A percentile compares a stretch with the other conserved stretches of the same genome.
Conservation (phyloP, 352 stramenopile genomes). For the Globisporangium radiosum region DNA sequence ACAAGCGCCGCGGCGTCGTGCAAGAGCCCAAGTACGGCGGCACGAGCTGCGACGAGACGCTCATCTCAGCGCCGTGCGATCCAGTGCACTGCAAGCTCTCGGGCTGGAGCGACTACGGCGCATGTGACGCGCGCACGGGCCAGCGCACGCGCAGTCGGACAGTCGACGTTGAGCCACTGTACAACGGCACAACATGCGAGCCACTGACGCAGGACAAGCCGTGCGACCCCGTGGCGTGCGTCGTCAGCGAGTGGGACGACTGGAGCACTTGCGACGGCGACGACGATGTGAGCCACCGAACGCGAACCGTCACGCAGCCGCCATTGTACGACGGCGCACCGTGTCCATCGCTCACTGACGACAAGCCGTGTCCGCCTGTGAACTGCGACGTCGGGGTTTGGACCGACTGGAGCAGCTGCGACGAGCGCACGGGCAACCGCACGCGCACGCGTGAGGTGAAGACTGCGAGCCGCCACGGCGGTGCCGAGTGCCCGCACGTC, state of each 20-base stretch:
- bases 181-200: conserved; percentile 32
- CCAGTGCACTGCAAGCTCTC: conserved; percentile 41
- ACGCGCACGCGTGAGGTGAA: conserved; percentile 28
- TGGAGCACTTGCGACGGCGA: conserved; percentile 55
- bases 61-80: conserved; percentile 32
- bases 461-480: conserved; percentile 19
- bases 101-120: conserved; percentile 31
- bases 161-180: conserved; percentile 23
- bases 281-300: conserved; percentile 31
- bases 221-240: conserved; percentile 41
- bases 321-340: conserved; percentile 23
- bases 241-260: conserved; percentile 26
- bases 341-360: conserved; percentile 29
- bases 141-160: conserved; percentile 27
- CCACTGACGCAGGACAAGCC: conserved; percentile 29
- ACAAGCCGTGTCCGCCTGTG: conserved; percentile 30
- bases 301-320: conserved; percentile 23
- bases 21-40: conserved; percentile 28
- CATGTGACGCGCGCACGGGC: conserved; percentile 32
- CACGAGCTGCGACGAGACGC: conserved; percentile 16
- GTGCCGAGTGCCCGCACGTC: conserved; percentile 23
- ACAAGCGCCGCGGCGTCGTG: conserved; percentile 27
- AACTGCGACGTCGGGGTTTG: conserved; percentile 34
- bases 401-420: conserved; percentile 37
- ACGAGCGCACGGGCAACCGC: conserved; percentile 28